These are phyloP conservation scores for Tricholoma matsutake DNA, from an alignment of 768 basidiomycete species.

Conservation along the genomic window DNA sequence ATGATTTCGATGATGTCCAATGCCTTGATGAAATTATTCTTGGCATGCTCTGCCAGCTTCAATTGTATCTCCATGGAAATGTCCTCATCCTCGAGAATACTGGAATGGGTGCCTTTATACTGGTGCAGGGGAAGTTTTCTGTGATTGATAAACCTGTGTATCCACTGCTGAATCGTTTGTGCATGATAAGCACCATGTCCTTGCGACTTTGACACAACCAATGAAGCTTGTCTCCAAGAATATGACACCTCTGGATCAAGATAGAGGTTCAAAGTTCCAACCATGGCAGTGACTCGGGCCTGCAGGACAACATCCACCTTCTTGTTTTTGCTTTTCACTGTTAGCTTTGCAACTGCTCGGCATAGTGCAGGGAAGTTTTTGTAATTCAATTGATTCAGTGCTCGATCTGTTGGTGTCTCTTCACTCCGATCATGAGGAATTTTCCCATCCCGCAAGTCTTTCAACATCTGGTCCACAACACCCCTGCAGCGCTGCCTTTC, in stretches of 20 bases:
- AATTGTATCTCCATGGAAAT: slow-evolving; percentile 23
- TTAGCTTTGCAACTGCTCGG: slow-evolving; percentile 3
- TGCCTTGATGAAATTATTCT: slow-evolving; percentile 24
- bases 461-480: not conserved
- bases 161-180: too few species aligned
- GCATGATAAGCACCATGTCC: too few species aligned
- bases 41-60: slow-evolving; percentile 23
- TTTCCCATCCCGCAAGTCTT: not conserved
- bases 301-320: slow-evolving; percentile 28
- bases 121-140: not conserved
- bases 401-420: not conserved
- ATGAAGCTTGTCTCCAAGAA: too few species aligned
- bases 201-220: too few species aligned
- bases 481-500: not conserved
- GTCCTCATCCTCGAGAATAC: slow-evolving; percentile 26
- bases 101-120: slow-evolving; percentile 7
- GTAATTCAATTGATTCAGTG: not conserved
- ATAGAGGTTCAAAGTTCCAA: slow-evolving; percentile 23
- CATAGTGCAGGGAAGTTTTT: too few species aligned
- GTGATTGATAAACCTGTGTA: too few species aligned
- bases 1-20: slow-evolving; percentile 16
- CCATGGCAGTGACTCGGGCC: slow-evolving; percentile 28
- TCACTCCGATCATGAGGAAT: not conserved
- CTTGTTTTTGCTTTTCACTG: slow-evolving; percentile 23
- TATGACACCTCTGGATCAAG: too few species aligned